Evolutionary conservation across 768 basidiomycete species (phyloP).

Genomic region (Termitomyces sp.): DNA sequence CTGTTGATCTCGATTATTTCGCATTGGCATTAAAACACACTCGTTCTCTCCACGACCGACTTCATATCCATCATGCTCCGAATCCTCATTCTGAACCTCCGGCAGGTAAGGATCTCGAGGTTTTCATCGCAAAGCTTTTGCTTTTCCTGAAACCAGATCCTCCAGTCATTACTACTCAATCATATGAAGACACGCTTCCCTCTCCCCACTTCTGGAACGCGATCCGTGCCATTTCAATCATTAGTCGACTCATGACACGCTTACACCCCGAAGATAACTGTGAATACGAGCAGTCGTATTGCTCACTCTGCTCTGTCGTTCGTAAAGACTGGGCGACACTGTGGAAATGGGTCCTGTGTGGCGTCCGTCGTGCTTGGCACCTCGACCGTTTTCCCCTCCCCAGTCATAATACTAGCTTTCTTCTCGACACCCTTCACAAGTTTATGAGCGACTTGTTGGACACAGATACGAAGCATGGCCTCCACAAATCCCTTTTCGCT

Average conservation of each 20-base stretch:
- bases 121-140: not conserved
- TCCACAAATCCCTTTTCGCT: not conserved
- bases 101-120: not conserved
- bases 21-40: not conserved
- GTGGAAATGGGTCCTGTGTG: not conserved
- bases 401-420: not conserved
- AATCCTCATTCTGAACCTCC: not conserved
- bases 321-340: not conserved
- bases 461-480: not conserved
- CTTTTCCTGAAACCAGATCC: not conserved
- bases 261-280: too few species aligned
- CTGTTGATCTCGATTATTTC: not conserved
- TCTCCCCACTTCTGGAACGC: not conserved
- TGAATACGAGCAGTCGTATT: not conserved
- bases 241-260: not conserved
- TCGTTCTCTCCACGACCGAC: not conserved
- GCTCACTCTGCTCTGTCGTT: not conserved
- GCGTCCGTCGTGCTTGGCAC: not conserved
- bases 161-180: not conserved
- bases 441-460: not conserved
- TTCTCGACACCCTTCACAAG: not conserved
- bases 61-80: not conserved
- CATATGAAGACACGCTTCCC: not conserved
- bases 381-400: not conserved
- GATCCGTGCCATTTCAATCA: not conserved